These are phyloP conservation scores for Apophysomyces elegans DNA, from an alignment of 371 early-diverging fungal genomes.

Conservation along the genomic window DNA sequence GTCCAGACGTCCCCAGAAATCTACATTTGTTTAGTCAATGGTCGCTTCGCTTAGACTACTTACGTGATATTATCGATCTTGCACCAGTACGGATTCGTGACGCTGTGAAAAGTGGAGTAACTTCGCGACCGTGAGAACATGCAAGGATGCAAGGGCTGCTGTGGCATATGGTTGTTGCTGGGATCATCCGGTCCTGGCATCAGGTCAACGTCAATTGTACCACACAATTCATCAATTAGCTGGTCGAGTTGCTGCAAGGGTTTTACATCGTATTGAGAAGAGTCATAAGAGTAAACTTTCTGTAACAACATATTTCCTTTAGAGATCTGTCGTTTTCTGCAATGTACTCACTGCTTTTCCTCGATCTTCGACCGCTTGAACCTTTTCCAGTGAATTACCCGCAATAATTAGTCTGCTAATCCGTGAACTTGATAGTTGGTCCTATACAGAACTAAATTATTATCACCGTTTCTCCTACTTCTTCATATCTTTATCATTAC, in stretches of 20 bases:
- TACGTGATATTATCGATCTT: slow-evolving; percentile 69
- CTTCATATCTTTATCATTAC: slow-evolving; percentile 27
- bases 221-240: slow-evolving; percentile 63
- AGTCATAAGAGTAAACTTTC: slow-evolving; percentile 65
- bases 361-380: slow-evolving; percentile 36
- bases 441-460: slow-evolving; percentile 26
- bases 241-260: slow-evolving; percentile 58
- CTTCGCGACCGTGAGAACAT: slow-evolving; percentile 65
- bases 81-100: slow-evolving; percentile 83
- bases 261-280: slow-evolving; percentile 46
- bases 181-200: slow-evolving; percentile 90
- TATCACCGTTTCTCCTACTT: not conserved
- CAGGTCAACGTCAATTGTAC: slow-evolving; percentile 71
- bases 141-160: slow-evolving; percentile 78
- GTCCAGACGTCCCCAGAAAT: slow-evolving; percentile 83
- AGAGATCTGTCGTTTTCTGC: not conserved
- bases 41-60: not conserved
- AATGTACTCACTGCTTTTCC: slow-evolving; percentile 34
- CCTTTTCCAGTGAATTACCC: slow-evolving; percentile 70
- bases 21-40: slow-evolving; percentile 26
- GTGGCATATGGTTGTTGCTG: slow-evolving; percentile 78
- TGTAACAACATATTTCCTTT: not conserved
- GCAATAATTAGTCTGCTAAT: slow-evolving; percentile 76
- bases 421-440: slow-evolving; percentile 49
- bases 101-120: slow-evolving; percentile 64